A percentile compares a stretch with the other conserved stretches of the same genome.
Conservation (phyloP, 352 stramenopile genomes). For the Pythium diclinum region DNA sequence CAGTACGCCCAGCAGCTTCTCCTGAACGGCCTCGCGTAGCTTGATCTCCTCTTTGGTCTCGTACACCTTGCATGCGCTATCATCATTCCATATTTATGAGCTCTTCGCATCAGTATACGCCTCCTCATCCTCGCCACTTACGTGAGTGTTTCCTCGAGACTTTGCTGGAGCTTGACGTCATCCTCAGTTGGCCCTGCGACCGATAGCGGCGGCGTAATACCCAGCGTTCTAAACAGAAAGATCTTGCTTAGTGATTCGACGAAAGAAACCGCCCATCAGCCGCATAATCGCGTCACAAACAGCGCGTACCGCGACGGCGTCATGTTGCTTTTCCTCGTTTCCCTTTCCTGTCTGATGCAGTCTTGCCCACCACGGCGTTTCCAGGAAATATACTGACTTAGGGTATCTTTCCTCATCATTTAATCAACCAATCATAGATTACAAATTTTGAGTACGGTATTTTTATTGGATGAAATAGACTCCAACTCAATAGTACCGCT, state of each 20-base stretch:
- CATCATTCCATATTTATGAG: neutral
- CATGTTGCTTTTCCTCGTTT: constrained; percentile 7
- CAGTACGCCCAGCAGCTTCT: constrained; percentile 58
- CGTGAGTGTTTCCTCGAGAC: constrained; percentile 60
- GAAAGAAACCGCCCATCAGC: neutral
- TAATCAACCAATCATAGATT: neutral
- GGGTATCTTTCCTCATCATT: neutral
- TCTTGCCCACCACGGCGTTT: constrained; percentile 5
- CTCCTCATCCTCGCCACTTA: constrained; percentile 17
- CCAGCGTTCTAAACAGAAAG: constrained; percentile 11
- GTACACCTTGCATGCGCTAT: constrained; percentile 62
- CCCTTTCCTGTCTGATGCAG: neutral
- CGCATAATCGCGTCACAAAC: neutral
- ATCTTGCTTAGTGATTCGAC: neutral
- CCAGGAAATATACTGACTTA: neutral
- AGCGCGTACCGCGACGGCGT: constrained; percentile 14
- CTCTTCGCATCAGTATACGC: neutral
- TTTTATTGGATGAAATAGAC: constrained; percentile 6
- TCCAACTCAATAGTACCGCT: constrained; percentile 19
- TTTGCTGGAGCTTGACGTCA: constrained; percentile 63
- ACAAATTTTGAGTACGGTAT: neutral
- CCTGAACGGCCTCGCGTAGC: constrained; percentile 60
- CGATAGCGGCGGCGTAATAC: constrained; percentile 74
- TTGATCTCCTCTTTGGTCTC: constrained; percentile 68
- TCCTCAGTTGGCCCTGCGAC: constrained; percentile 59